A percentile compares a stretch with the other conserved stretches of the same genome.
Evolutionary conservation across 129 eudicot genomes (phyloP).

Genomic region (Artemisia annua): DNA sequence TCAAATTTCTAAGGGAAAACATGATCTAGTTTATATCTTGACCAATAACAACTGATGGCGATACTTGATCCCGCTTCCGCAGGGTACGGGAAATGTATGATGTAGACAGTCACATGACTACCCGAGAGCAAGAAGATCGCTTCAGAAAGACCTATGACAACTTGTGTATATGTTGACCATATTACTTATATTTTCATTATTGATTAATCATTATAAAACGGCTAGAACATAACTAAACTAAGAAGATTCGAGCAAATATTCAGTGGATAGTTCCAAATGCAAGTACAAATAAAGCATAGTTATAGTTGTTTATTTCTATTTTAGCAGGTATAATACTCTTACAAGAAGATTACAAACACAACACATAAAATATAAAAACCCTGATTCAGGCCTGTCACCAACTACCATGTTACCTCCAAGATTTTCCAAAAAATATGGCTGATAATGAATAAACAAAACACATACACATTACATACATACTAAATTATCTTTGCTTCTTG

Average conservation of each 20-base stretch:
- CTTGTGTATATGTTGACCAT: slow-evolving; percentile 6
- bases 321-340: not conserved
- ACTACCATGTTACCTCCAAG: not conserved
- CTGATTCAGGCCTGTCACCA: not conserved
- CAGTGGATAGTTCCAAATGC: no score
- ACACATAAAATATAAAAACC: not conserved
- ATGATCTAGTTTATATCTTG: slow-evolving; percentile 13
- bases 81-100: no score
- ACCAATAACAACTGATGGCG: not conserved
- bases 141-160: no score
- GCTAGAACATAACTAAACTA: no score
- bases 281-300: not conserved
- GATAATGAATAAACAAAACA: not conserved
- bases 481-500: not conserved
- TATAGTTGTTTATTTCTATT: not conserved
- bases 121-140: no score
- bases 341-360: not conserved
- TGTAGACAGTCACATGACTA: no score
- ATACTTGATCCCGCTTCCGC: no score
- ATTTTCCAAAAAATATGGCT: slow-evolving; percentile 3
- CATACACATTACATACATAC: not conserved
- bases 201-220: no score
- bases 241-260: no score
- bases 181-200: not conserved
- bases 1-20: not conserved